Evolutionary conservation across 1,284 basidiomycete genomes (phyloP), one percentile per base, ranked within the genome.

Genomic region (Cutaneotrichosporon sp.): DNA sequence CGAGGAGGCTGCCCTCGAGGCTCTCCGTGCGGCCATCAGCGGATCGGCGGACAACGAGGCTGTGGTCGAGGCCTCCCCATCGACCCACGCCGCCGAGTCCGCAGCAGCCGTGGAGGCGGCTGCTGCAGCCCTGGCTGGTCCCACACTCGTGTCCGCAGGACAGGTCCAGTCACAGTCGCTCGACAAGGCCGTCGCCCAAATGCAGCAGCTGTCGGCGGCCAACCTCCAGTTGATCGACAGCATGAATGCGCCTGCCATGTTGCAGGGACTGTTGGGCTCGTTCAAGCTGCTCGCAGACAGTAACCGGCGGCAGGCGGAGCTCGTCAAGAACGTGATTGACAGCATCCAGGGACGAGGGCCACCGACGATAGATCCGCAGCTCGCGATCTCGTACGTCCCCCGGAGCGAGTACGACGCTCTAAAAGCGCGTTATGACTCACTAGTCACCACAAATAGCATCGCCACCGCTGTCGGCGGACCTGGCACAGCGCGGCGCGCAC

Each of bases 381-480:
- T 72, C 5, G 66, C 70, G 0, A 64, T 71, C 34, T 51, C 66
- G 4, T 73, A 71, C 47, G 72, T 76, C 3, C 67, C 70, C 0
- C 64, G 72, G 21, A 56, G 63, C 8, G 76, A 77, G 22, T 76
- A 77, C 56, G 75, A 79, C 51, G 66, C 67, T 3, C 72, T 77
- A 22, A 75, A 77, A 66, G 64, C 73, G 7, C 65, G 69, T 14
- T 76, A 76, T 56, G 76, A 78, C 10, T 67, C 69, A 18, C 63
- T 78, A 16, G 53, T 72, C 5, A 65, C 69, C 16, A n/a, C 40
- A 51, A 47, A 51, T 56, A 13, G 58, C 31, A 56, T 60, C 40
- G 53, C 57, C 50, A 49, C 49, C 2, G 55, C 38, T 21, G 55
- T 42, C 5, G 47, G 42, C 32, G 55, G 55, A 13, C 49, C 56